Percentiles rank a stretch among this genome's conserved stretches.
Evolutionary conservation across 2,329 filamentous ascomycete species (phyloP).

Genomic region (Botryotinia calthae): DNA sequence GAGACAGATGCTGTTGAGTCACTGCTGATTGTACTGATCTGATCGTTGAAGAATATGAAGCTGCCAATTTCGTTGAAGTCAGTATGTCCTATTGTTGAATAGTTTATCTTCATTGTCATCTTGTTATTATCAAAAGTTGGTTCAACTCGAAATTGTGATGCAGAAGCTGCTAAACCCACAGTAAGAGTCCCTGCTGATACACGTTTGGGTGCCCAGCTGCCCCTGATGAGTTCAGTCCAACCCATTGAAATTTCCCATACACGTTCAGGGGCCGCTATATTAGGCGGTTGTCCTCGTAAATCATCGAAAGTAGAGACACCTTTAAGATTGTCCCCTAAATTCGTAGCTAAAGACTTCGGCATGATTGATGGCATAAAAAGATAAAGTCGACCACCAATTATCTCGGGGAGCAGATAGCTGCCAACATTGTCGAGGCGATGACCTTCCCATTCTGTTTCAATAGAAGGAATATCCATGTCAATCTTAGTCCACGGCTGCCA

Average conservation of each 20-base stretch:
- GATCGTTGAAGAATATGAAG: not conserved
- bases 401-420: not conserved
- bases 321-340: not conserved
- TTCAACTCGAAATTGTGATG: not conserved
- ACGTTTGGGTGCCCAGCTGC: slow-evolving; percentile 16
- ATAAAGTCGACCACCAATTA: not conserved
- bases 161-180: not conserved
- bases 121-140: not conserved
- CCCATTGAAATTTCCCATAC: not conserved
- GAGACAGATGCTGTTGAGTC: not conserved
- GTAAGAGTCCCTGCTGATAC: not conserved
- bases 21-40: not conserved
- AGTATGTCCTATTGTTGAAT: not conserved
- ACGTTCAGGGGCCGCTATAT: not conserved
- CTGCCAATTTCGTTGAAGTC: not conserved
- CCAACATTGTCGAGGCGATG: not conserved
- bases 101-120: not conserved
- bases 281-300: not conserved
- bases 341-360: not conserved
- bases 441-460: not conserved
- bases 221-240: slow-evolving; percentile 28
- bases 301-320: not conserved
- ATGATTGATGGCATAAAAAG: not conserved
- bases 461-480: not conserved
- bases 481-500: slow-evolving; percentile 1